Base-by-base conservation (phyloP, 2,329 filamentous ascomycete genomes). In the Colletotrichum sp. region DNA sequence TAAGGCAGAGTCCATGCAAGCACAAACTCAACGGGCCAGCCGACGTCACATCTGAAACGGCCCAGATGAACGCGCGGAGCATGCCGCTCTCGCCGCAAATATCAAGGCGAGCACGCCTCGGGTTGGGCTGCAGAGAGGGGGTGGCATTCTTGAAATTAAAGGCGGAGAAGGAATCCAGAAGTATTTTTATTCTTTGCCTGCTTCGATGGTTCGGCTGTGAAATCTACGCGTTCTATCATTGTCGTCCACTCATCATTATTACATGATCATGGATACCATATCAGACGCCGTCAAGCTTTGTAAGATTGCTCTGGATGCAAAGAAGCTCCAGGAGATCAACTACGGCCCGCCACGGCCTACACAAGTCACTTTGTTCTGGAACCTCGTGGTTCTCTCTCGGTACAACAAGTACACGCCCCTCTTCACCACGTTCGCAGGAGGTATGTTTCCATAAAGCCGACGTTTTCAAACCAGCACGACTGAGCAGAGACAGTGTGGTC, bases 31-130 rank as follows among this genome's bases (percentile, higher is more conserved):
- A 75, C 64, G 21, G 43, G 24, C 21, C 56, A 32, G 9, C 32
- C 69, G 71, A 75, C 73, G 73, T 75, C 73, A 75, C 70, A 59
- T 68, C 63, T 75, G 73, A 75, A 75, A 75, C 73, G 30, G 38
- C 56, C 34, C 67, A 62, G 59, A 75, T 38, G 73, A 62, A 73
- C 56, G 32, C 70, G 63, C 69, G 63, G 69, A 73, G 69, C 43
- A 67, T 55, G 32, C 65, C 63, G 63, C 21, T 18, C 26, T 67
- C 64, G 28, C 56, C 24, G 43, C 24, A 21, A 32, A 62, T 62
- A 63, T 48, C 32, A 67, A 58, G 73, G 56, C 36, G 72, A 26
- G 43, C 7, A 3, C 34, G 58, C 32, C 28, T 43, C 34, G 30
- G 24, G 28, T 48, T 30, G 18, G 28, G 21, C 58, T 36, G 30